Evolutionary conservation across 352 stramenopile species (phyloP).

Genomic region (Discostella stelligera): DNA sequence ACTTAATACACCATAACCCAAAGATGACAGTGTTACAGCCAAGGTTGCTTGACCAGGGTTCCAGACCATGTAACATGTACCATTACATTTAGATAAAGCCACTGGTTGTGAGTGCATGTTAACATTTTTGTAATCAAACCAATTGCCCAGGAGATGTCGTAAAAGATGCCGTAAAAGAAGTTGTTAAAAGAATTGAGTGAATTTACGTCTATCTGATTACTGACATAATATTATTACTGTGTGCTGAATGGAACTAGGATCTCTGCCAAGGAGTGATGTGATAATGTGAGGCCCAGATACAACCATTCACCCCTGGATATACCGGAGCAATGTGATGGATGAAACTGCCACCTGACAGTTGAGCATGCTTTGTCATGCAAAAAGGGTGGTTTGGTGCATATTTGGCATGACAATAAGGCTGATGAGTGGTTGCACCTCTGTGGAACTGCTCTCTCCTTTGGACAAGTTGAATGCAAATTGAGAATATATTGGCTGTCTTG

Average conservation of each 20-base stretch:
- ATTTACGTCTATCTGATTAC: too few species aligned
- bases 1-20: too few species aligned
- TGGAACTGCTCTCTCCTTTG: slow-evolving; percentile 2
- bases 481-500: not conserved
- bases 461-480: not conserved
- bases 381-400: slow-evolving; percentile 37
- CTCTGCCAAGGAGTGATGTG: not conserved
- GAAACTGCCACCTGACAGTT: slow-evolving; percentile 20
- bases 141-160: too few species aligned
- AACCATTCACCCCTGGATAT: slow-evolving; percentile 9
- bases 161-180: too few species aligned
- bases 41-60: too few species aligned
- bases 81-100: too few species aligned
- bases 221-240: too few species aligned
- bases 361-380: slow-evolving; percentile 49
- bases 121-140: too few species aligned
- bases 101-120: too few species aligned
- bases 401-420: slow-evolving; percentile 38
- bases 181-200: too few species aligned
- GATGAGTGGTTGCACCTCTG: slow-evolving; percentile 28
- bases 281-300: not conserved
- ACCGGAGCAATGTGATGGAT: slow-evolving; percentile 30
- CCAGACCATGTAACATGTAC: too few species aligned
- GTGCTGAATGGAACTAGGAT: slow-evolving; percentile 6
- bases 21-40: too few species aligned